Evolutionary conservation across 208 protist genomes (phyloP).

Genomic region (Angomonas ambiguus): DNA sequence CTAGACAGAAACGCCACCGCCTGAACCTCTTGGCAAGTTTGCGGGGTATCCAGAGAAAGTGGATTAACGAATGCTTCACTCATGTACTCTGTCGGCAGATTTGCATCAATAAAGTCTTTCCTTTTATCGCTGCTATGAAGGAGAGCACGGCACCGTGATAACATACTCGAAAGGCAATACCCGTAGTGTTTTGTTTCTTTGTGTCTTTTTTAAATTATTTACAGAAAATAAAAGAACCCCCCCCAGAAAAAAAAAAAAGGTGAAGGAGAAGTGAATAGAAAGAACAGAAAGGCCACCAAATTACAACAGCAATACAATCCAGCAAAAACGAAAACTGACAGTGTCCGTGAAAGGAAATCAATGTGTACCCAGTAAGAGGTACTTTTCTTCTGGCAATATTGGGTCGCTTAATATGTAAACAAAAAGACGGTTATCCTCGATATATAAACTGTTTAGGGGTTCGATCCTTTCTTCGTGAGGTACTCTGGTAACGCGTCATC

Average conservation of each 20-base stretch:
- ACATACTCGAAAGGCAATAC: no score
- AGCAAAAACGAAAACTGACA: no score
- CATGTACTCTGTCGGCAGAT: background rate
- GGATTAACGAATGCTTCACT: background rate
- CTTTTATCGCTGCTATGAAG: background rate
- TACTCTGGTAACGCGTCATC: constrained; percentile 34
- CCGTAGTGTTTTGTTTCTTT: no score
- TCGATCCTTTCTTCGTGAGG: constrained; percentile 15
- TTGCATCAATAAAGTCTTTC: background rate
- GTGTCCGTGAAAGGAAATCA: no score
- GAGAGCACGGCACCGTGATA: no score
- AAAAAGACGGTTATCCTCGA: no score
- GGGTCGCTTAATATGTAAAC: no score
- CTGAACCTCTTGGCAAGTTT: constrained; percentile 24
- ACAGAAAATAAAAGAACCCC: no score
- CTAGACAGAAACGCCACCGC: constrained; percentile 17
- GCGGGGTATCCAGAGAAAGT: background rate
- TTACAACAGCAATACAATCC: no score
- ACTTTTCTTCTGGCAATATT: no score
- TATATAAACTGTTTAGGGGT: background rate
- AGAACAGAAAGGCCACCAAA: background rate
- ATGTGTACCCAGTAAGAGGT: no score
- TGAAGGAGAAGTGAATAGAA: background rate
- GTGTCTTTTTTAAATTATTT: no score
- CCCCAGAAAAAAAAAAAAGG: background rate